A percentile compares a stretch with the other conserved stretches of the same genome.
Evolutionary conservation across 2,329 filamentous ascomycete species (phyloP).

Genomic region (Fusarium pseudoanthophilum): DNA sequence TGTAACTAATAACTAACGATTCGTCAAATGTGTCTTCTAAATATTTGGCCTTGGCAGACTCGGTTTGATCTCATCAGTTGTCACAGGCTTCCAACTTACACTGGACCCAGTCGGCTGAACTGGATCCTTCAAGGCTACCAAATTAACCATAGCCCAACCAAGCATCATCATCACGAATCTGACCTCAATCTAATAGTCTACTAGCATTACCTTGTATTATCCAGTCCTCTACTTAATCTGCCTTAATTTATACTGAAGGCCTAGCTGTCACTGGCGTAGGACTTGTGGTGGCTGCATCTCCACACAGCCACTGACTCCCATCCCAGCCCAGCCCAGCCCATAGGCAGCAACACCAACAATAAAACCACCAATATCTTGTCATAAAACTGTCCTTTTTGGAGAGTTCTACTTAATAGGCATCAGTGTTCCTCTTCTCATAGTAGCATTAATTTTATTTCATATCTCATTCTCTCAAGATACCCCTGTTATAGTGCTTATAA

Average conservation of each 20-base stretch:
- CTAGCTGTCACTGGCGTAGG: conserved; percentile 10
- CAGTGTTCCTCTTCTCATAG: no score
- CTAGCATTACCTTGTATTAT: not conserved
- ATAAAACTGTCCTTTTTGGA: not conserved
- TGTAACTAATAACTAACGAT: not conserved
- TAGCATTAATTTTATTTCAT: not conserved
- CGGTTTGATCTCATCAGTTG: not conserved
- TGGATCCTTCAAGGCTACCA: not conserved
- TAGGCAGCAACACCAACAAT: conserved; percentile 27
- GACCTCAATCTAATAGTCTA: not conserved
- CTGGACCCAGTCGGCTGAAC: not conserved
- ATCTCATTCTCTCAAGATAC: not conserved
- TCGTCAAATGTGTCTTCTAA: no score
- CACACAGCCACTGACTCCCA: not conserved
- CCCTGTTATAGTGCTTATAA: not conserved
- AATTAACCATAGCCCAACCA: not conserved
- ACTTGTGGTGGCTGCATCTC: conserved; percentile 29
- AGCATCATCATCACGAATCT: not conserved
- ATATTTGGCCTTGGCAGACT: no score
- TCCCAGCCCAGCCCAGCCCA: not conserved
- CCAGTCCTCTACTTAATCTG: not conserved
- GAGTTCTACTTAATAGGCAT: conserved; percentile 4
- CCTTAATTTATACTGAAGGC: not conserved
- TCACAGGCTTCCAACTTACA: not conserved
- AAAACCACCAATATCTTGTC: not conserved